Percentiles rank a stretch among this genome's conserved stretches.
phyloP scores from a whole-genome alignment of 2,329 filamentous ascomycete genomes.

The Botrytis tulipae region DNA sequence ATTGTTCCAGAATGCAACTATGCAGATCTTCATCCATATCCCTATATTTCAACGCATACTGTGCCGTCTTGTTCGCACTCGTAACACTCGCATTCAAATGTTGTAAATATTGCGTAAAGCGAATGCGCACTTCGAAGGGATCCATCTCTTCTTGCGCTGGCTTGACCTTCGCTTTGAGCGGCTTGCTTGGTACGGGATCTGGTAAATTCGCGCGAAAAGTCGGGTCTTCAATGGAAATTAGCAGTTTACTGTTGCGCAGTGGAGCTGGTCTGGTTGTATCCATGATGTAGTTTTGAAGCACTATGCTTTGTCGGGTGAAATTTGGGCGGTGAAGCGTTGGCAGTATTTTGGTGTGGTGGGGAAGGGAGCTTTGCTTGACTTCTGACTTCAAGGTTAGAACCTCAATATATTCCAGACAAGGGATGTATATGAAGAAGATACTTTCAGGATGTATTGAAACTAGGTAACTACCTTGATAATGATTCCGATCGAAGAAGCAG shows the following conservation, averaged over 20 bases:
- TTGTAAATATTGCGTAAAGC: slow-evolving; percentile 86
- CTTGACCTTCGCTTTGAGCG: slow-evolving; percentile 11
- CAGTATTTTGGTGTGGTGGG: slow-evolving; percentile 1
- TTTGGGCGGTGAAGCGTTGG: not conserved
- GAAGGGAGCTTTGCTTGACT: not conserved
- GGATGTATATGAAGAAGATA: not conserved
- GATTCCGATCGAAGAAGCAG: not conserved
- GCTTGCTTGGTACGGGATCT: slow-evolving; percentile 10
- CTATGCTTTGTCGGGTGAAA: not conserved
- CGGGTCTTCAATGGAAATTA: not conserved
- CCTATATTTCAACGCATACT: slow-evolving; percentile 89
- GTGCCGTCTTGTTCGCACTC: slow-evolving; percentile 86
- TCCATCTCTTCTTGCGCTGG: slow-evolving; percentile 43
- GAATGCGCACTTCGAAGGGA: slow-evolving; percentile 97
- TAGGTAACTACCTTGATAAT: not conserved
- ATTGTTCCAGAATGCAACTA: slow-evolving; percentile 93
- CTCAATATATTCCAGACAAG: not conserved
- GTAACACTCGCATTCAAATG: slow-evolving; percentile 88
- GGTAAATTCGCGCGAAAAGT: not conserved
- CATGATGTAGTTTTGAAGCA: slow-evolving; percentile 9
- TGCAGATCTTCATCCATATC: slow-evolving; percentile 97
- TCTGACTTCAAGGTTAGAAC: not conserved
- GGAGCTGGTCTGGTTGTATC: not conserved
- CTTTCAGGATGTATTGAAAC: not conserved
- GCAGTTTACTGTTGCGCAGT: not conserved